Percentiles rank a stretch among this genome's conserved stretches.
These are phyloP conservation scores for Cytospora paraplurivora DNA, from an alignment of 2,329 filamentous ascomycete species.

Conservation along the genomic window DNA sequence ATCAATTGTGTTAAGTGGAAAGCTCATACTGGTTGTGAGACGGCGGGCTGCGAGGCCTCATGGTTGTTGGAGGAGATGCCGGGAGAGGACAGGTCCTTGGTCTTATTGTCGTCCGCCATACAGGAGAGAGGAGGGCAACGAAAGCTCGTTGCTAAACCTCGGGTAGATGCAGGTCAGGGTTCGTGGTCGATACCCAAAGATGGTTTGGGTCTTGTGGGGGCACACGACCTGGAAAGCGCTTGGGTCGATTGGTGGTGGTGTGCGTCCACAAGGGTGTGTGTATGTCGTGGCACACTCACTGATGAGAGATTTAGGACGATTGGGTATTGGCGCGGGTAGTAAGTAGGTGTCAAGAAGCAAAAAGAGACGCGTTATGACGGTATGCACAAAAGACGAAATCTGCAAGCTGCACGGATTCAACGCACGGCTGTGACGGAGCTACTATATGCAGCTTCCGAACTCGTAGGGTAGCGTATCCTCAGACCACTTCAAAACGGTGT, in stretches of 20 bases:
- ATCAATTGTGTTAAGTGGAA: constrained; percentile 39
- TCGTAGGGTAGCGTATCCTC: constrained; percentile 12
- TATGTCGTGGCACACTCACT: constrained; percentile 30
- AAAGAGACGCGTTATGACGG: constrained; percentile 21
- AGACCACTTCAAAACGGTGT: constrained; percentile 18
- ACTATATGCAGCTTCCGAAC: constrained; percentile 10
- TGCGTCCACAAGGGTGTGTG: constrained; percentile 26
- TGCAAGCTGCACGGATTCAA: constrained; percentile 14
- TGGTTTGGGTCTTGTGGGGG: constrained; percentile 25
- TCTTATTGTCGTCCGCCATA: constrained; percentile 37
- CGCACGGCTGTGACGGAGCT: constrained; percentile 12
- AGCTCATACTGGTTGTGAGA: constrained; percentile 46
- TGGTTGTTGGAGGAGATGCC: constrained; percentile 36
- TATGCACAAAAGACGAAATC: constrained; percentile 23
- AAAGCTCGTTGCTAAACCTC: constrained; percentile 27
- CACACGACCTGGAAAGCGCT: constrained; percentile 19
- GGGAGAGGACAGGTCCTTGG: constrained; percentile 36
- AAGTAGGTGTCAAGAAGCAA: constrained; percentile 22
- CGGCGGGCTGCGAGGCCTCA: constrained; percentile 33
- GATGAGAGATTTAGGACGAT: constrained; percentile 18
- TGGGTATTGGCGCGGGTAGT: constrained; percentile 23
- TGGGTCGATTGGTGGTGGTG: constrained; percentile 24
- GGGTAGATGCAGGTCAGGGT: constrained; percentile 32
- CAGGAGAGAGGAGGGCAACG: constrained; percentile 29
- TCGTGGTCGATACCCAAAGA: constrained; percentile 25